Evolutionary conservation across 75 land plant species (phyloP).

Genomic region (Chamaecyparis obtusa): DNA sequence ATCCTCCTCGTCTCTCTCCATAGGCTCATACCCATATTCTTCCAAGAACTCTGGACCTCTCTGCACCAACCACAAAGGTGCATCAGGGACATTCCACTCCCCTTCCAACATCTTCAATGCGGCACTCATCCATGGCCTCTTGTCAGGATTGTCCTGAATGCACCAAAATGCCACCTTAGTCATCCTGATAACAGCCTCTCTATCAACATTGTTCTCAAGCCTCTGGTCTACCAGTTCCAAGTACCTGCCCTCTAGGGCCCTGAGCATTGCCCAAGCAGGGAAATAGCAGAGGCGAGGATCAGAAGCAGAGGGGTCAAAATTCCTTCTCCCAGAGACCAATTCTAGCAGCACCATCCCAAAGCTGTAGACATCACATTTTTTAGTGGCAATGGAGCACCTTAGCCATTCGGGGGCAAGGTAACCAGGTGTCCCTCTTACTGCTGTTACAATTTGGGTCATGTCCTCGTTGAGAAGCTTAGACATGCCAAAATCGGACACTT

Average conservation of each 20-base stretch:
- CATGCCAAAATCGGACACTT: slow-evolving; percentile 54
- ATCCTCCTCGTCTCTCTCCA: not conserved
- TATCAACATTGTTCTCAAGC: not conserved
- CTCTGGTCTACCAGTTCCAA: slow-evolving; percentile 14
- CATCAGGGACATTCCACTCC: slow-evolving; percentile 14
- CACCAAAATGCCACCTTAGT: slow-evolving; percentile 19
- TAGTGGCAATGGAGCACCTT: slow-evolving; percentile 9
- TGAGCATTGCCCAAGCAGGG: slow-evolving; percentile 5
- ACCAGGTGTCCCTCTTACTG: slow-evolving; percentile 46
- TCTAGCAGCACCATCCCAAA: slow-evolving; percentile 38
- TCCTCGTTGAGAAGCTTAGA: slow-evolving; percentile 35
- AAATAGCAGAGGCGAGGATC: slow-evolving; percentile 17
- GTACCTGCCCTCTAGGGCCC: slow-evolving; percentile 1
- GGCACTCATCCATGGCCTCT: slow-evolving; percentile 31
- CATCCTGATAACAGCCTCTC: slow-evolving; percentile 7
- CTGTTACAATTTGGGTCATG: slow-evolving; percentile 14
- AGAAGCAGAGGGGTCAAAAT: slow-evolving; percentile 18
- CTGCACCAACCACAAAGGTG: slow-evolving; percentile 12
- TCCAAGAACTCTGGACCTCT: slow-evolving; percentile 8
- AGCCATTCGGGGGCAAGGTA: slow-evolving; percentile 38
- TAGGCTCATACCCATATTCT: slow-evolving; percentile 6
- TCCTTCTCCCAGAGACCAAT: slow-evolving; percentile 22
- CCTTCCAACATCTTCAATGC: slow-evolving; percentile 41
- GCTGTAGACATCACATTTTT: slow-evolving; percentile 38
- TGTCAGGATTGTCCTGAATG: slow-evolving; percentile 17